Evolutionary conservation across 371 early-diverging fungal genomes (phyloP), one percentile per base, ranked within the genome.

Genomic region (Syncephalastrum sp.): DNA sequence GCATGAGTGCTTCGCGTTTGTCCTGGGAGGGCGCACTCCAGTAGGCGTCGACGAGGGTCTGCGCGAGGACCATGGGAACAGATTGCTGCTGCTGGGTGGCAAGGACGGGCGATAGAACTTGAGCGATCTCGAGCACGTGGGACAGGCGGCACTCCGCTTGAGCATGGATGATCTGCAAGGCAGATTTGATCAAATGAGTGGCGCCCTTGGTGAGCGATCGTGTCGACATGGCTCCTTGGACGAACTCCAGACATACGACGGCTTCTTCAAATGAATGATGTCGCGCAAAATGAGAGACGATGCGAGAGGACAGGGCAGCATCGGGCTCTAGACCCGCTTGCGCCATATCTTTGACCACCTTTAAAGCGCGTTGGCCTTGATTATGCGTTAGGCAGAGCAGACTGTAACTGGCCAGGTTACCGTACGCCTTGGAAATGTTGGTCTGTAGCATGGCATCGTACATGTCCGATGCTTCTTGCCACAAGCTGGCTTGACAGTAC

Each of bases 321-420:
- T 79, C 79, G 14, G 79, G 79, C 27, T 72, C 76, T 10, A 79
- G 50, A 12, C 69, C 60, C 7, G 69, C 68, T 13, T 23, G 21
- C 1, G 50, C 67, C 79, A 79, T 79, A 24, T 72, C 74, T 13
- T 63, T 50, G 19, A 79, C 56, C 3, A 79, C 68, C 5, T 50
- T 43, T 0, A 72, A 42, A 5, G 70, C 69, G 23, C 49, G 53
- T 3, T 63, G 14, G 15, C 56, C 59, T 13, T 70, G 60, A 1
- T 54, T 33, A 33, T 63, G 58, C 0, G 62, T 42, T 12, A 79
- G 46, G 49, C 79, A 79, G 5, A 79, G 54, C 4, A 75, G 53
- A n/a, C 72, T 70, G 59, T 72, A 79, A 42, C 70, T 74, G 41
- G 79, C 79, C 14, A 79, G 48, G 48, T 75, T 79, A 15, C 79